Evolutionary conservation across 164 flowering plant genomes (phyloP).

Genomic region (Berberis thunbergii): DNA sequence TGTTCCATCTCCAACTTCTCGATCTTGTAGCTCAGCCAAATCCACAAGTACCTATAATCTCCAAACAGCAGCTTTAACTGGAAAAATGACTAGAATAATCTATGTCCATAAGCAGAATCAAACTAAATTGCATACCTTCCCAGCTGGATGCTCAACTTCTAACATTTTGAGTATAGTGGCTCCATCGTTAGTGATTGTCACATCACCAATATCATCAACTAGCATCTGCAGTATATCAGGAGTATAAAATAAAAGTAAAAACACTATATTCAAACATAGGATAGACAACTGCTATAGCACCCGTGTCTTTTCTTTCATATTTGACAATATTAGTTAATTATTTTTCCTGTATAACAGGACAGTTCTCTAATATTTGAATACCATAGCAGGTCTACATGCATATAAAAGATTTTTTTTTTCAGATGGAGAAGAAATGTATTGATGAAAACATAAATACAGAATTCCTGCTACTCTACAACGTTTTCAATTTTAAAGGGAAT

Average conservation of each 20-base stretch:
- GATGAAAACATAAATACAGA: too few relatives aligned
- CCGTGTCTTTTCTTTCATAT: too few relatives aligned
- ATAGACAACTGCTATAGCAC: too few relatives aligned
- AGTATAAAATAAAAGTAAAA: neutral
- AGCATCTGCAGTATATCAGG: slow-evolving; percentile 55
- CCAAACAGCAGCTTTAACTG: neutral
- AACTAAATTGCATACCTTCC: slow-evolving; percentile 53
- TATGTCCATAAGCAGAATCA: neutral
- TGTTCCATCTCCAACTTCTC: slow-evolving; percentile 99
- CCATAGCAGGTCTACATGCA: too few relatives aligned
- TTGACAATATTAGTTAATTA: too few relatives aligned
- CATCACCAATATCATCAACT: slow-evolving; percentile 99
- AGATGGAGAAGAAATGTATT: too few relatives aligned
- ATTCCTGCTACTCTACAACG: too few relatives aligned
- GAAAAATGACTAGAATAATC: neutral
- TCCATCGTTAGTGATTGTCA: slow-evolving; percentile 96
- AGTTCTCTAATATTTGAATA: too few relatives aligned
- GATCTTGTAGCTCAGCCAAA: slow-evolving; percentile 97
- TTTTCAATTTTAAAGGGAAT: too few relatives aligned
- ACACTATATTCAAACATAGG: too few relatives aligned
- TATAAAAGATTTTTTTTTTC: too few relatives aligned
- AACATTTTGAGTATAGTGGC: slow-evolving; percentile 96
- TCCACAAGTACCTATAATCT: slow-evolving; percentile 77
- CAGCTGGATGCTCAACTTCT: slow-evolving; percentile 99
- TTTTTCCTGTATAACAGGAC: too few relatives aligned